These are phyloP conservation scores for Aureobasidium sp. DNA, from an alignment of 2,329 filamentous ascomycete species.

Conservation along the genomic window DNA sequence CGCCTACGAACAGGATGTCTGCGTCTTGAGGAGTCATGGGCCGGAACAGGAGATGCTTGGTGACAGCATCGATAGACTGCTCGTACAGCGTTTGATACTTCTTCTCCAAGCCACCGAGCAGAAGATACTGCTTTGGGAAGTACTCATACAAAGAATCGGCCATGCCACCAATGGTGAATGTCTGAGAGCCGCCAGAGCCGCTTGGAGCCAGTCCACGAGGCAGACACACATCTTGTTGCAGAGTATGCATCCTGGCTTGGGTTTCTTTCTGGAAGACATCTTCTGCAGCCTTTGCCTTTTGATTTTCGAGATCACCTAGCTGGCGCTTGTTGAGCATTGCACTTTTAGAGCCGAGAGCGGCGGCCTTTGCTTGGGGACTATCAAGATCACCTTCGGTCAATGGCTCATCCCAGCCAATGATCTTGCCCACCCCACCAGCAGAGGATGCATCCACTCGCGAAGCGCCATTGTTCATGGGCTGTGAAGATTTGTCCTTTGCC, in stretches of 20 bases:
- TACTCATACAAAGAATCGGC: constrained; percentile 54
- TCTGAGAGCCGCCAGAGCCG: constrained; percentile 39
- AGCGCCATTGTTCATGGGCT: constrained; percentile 7
- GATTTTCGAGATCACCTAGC: constrained; percentile 8
- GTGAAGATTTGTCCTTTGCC: neutral
- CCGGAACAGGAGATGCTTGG: constrained; percentile 67
- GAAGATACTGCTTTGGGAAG: constrained; percentile 58
- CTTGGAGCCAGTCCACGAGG: constrained; percentile 52
- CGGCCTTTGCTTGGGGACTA: neutral
- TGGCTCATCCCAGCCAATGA: constrained; percentile 18
- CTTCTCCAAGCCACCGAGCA: constrained; percentile 65
- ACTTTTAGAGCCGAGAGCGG: neutral
- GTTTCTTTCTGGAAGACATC: constrained; percentile 13
- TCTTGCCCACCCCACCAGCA: constrained; percentile 17
- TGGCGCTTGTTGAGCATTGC: constrained; percentile 5
- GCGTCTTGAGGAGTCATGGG: constrained; percentile 63
- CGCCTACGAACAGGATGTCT: constrained; percentile 68
- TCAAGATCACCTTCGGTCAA: constrained; percentile 19
- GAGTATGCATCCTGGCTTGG: neutral
- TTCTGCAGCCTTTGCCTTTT: neutral
- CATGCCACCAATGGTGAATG: constrained; percentile 50
- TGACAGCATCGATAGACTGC: constrained; percentile 58
- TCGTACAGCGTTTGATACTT: constrained; percentile 71
- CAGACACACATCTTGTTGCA: constrained; percentile 41
- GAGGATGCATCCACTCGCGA: neutral